phyloP scores from a whole-genome alignment of 805 yeast species.

The Sugiyamaella americana region DNA sequence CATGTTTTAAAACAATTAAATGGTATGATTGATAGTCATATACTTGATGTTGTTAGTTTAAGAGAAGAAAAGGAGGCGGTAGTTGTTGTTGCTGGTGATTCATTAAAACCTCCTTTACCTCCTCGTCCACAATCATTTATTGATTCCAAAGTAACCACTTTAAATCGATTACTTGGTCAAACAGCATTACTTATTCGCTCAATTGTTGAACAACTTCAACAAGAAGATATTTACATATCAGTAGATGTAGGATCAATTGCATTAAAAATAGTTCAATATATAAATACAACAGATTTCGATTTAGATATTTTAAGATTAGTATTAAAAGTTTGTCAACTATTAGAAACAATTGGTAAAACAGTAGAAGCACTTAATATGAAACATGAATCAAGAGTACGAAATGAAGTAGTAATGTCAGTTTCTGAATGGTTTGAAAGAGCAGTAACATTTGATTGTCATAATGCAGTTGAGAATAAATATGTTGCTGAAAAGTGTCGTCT shows the following conservation, averaged over 20 bases:
- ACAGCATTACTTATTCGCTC: constrained; percentile 20
- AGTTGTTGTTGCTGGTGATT: background rate
- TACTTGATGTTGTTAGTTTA: background rate
- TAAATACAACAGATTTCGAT: constrained; percentile 11
- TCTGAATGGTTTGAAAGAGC: constrained; percentile 25
- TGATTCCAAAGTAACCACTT: background rate
- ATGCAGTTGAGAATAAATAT: constrained; percentile 4
- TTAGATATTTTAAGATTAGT: constrained; percentile 17
- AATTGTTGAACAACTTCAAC: constrained; percentile 21
- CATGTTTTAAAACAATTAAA: constrained; percentile 43
- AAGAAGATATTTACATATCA: constrained; percentile 21
- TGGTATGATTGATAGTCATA: constrained; percentile 15
- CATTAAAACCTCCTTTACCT: constrained; percentile 4
- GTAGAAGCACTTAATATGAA: constrained; percentile 22
- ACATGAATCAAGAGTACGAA: constrained; percentile 20
- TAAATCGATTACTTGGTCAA: constrained; percentile 15
- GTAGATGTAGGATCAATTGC: constrained; percentile 23
- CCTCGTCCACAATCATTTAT: background rate
- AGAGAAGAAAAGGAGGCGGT: constrained; percentile 1
- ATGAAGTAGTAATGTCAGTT: constrained; percentile 20
- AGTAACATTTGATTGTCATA: background rate
- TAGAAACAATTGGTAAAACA: constrained; percentile 22
- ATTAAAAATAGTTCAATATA: constrained; percentile 18
- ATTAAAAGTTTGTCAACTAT: constrained; percentile 21
- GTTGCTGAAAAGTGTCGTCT: constrained; percentile 12